These are phyloP conservation scores for Penicillium silybi DNA, from an alignment of 495 filamentous ascomycete genomes.

Conservation along the genomic window DNA sequence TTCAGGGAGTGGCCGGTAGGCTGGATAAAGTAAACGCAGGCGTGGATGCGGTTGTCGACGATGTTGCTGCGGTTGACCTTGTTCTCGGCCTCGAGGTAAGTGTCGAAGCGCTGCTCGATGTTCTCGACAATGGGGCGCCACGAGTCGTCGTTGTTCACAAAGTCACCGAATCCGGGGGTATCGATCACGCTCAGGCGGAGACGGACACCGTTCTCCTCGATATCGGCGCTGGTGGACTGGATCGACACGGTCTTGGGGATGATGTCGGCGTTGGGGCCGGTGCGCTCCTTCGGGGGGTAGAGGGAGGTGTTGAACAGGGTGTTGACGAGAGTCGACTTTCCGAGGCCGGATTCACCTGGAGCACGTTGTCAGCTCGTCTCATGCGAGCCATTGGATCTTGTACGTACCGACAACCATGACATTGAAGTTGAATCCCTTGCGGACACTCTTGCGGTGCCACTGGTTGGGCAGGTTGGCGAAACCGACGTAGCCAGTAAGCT, in stretches of 20 bases:
- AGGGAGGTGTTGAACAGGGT: slow-evolving; percentile 99
- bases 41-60: slow-evolving; percentile 96
- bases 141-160: slow-evolving; percentile 99
- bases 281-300: slow-evolving; percentile 97
- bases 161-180: slow-evolving; percentile 97
- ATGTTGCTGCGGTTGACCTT: slow-evolving; percentile 99
- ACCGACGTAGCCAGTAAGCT: slow-evolving; percentile 96
- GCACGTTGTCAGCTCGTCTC: not conserved
- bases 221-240: slow-evolving; percentile 97
- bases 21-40: slow-evolving; percentile 99
- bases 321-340: slow-evolving; percentile 99
- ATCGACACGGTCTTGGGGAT: slow-evolving; percentile 99
- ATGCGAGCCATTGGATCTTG: slow-evolving; percentile 10
- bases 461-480: slow-evolving; percentile 99
- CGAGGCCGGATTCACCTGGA: slow-evolving; percentile 94
- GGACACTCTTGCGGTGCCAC: slow-evolving; percentile 99
- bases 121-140: slow-evolving; percentile 99
- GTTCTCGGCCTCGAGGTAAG: slow-evolving; percentile 98
- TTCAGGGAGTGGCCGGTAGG: slow-evolving; percentile 99
- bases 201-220: slow-evolving; percentile 98
- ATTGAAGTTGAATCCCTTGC: slow-evolving; percentile 99
- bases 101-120: slow-evolving; percentile 97
- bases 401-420: slow-evolving; percentile 97
- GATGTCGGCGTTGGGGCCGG: slow-evolving; percentile 93
- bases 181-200: slow-evolving; percentile 96